Percentiles rank a stretch among this genome's conserved stretches.
Evolutionary conservation across 805 yeast genomes (phyloP).

Genomic region (Scheffersomyces lignosus): DNA sequence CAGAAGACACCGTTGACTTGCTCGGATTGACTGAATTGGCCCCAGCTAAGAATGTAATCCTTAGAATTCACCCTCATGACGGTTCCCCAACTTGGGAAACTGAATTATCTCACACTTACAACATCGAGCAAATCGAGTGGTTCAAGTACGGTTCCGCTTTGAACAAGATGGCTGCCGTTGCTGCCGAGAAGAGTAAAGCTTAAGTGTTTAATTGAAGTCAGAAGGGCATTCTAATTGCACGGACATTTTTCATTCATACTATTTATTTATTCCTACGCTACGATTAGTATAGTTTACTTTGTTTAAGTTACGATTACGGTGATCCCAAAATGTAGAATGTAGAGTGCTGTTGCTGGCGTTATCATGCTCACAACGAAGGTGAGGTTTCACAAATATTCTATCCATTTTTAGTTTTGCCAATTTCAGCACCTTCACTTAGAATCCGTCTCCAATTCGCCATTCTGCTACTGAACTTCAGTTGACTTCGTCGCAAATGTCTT

Average conservation of each 20-base stretch:
- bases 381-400: too few species aligned
- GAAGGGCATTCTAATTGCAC: too few species aligned
- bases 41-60: constrained; percentile 86
- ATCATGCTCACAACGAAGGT: too few species aligned
- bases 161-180: constrained; percentile 77
- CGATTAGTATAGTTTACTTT: too few species aligned
- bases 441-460: too few species aligned
- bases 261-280: too few species aligned
- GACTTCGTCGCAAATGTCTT: too few species aligned
- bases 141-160: constrained; percentile 98
- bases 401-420: too few species aligned
- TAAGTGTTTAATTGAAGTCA: too few species aligned
- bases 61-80: constrained; percentile 71
- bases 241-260: not conserved
- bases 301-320: not conserved
- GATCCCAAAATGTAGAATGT: not conserved
- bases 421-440: too few species aligned
- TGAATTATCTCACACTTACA: constrained; percentile 94
- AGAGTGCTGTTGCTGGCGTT: too few species aligned
- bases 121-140: constrained; percentile 97
- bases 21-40: constrained; percentile 81
- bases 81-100: constrained; percentile 83
- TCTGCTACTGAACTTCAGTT: too few species aligned
- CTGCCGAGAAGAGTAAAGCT: not conserved
- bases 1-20: constrained; percentile 86